Conservation (phyloP, 2,329 filamentous ascomycete genomes). For the Chaetomiaceae sp. region DNA sequence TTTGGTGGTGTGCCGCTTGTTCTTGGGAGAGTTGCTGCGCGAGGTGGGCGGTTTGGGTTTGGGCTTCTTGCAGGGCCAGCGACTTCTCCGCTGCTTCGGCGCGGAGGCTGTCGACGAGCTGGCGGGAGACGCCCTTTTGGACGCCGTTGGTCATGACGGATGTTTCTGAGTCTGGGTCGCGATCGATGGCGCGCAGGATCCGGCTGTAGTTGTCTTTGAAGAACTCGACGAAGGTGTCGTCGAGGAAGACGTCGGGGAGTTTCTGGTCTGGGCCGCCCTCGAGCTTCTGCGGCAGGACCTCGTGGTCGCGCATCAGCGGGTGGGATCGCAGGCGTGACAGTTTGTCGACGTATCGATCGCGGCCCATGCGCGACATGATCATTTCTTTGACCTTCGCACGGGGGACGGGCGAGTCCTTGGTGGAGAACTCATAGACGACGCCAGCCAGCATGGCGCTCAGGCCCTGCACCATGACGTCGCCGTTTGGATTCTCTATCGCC, state of each 20-base stretch:
- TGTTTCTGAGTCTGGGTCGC: constrained; percentile 83
- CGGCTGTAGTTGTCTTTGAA: constrained; percentile 94
- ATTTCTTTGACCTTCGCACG: constrained; percentile 75
- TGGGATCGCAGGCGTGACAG: constrained; percentile 73
- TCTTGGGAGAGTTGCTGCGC: constrained; percentile 63
- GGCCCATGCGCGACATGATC: constrained; percentile 69
- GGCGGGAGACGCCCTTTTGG: constrained; percentile 87
- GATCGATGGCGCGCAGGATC: constrained; percentile 77
- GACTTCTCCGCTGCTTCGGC: constrained; percentile 71
- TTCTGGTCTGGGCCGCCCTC: constrained; percentile 43
- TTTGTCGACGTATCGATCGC: constrained; percentile 81
- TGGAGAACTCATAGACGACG: constrained; percentile 93
- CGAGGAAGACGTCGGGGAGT: constrained; percentile 79
- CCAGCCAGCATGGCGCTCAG: constrained; percentile 81
- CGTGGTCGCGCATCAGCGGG: constrained; percentile 79
- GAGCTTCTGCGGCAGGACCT: constrained; percentile 71
- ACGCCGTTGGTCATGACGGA: constrained; percentile 73
- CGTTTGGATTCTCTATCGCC: constrained; percentile 56
- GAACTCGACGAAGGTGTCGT: constrained; percentile 83
- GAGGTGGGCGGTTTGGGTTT: constrained; percentile 43
- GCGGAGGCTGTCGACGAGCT: constrained; percentile 81
- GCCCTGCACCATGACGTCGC: constrained; percentile 68
- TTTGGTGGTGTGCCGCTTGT: constrained; percentile 64
- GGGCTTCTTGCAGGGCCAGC: constrained; percentile 42
- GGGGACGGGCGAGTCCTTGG: constrained; percentile 89